Percentiles rank a stretch among this genome's conserved stretches.
phyloP scores from a whole-genome alignment of 1,139 yeast genomes.

The Zygosaccharomyces sapae region DNA sequence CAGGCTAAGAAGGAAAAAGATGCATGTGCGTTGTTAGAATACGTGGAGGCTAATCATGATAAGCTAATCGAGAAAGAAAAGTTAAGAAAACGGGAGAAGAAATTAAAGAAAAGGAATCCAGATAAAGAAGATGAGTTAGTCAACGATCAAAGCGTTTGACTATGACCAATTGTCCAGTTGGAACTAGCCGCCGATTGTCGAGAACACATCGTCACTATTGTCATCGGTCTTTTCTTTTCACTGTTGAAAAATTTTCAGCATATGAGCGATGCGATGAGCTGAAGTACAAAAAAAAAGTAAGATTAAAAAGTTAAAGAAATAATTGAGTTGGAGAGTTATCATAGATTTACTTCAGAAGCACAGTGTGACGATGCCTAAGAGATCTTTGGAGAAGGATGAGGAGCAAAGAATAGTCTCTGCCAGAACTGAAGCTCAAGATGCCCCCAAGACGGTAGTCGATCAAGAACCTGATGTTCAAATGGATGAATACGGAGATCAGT shows the following conservation, averaged over 20 bases:
- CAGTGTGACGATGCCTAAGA: constrained; percentile 54
- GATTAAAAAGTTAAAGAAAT: not conserved
- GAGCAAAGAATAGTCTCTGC: constrained; percentile 40
- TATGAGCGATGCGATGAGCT: constrained; percentile 19
- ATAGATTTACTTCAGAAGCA: not conserved
- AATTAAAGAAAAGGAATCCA: constrained; percentile 14
- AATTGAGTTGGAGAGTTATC: not conserved
- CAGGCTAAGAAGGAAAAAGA: constrained; percentile 33
- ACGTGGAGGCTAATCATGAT: constrained; percentile 20
- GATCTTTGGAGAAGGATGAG: constrained; percentile 45
- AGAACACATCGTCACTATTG: not conserved
- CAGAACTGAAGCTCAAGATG: constrained; percentile 34
- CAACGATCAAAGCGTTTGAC: not conserved
- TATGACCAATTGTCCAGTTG: not conserved
- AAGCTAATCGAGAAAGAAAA: constrained; percentile 25
- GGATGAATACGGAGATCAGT: constrained; percentile 93
- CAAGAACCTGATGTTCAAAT: constrained; percentile 51
- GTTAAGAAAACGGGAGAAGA: constrained; percentile 21
- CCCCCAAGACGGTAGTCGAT: constrained; percentile 37
- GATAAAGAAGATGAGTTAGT: constrained; percentile 2
- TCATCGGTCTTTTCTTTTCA: constrained; percentile 2
- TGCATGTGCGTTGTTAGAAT: constrained; percentile 23
- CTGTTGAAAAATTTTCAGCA: constrained; percentile 13
- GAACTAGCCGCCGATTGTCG: not conserved
- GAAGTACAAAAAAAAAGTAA: constrained; percentile 5